Evolutionary conservation across 139 green algal genomes (phyloP), one percentile per base, ranked within the genome.

Genomic region (Micractinium sp.): DNA sequence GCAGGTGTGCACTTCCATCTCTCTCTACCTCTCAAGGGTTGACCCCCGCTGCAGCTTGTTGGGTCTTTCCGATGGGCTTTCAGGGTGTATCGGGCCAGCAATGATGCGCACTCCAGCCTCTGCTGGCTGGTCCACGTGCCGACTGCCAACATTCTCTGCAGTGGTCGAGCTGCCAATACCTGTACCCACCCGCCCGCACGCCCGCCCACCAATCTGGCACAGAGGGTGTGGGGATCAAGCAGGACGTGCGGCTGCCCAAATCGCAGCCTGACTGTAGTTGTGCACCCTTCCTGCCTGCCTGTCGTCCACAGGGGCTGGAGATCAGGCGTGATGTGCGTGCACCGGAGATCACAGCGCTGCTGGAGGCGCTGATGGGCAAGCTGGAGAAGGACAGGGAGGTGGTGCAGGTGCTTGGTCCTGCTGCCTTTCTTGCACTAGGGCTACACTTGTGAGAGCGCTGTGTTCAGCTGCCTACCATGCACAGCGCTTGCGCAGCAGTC

Each of bases 381-480:
- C 85, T 95, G 83, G 92, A 97, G 81, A 91, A 92, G 35, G 94
- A 96, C 87, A 95, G 96, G 73, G 78, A 89, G 1, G 71, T 31
- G 14, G 53, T 97, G 36, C 47, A 83, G 27, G 88, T 96, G 29
- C 85, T 94, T 22, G 36, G 39, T 56, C 2, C 16, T 27, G 3
- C 2, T 35, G 38, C 23, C 23, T 22, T 61, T 63, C 36, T 76
- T 71, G 22, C 63, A 71, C 22, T 71, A 2, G 23, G 1, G 67
- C 67, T 75, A n/a, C n/a, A n/a, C n/a, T n/a, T n/a, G n/a, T n/a
- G 67, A 29, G 20, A 31, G 67, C 67, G 25, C 47, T 75, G 9
- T 75, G 23, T 1, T 31, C 9, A 31, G 47, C 47, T 56, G 47
- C 47, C 47, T n/a, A n/a, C n/a, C n/a, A n/a, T n/a, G 47, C 47